Base-by-base conservation (phyloP, 805 yeast species). In the Ogataea haglerorum region DNA sequence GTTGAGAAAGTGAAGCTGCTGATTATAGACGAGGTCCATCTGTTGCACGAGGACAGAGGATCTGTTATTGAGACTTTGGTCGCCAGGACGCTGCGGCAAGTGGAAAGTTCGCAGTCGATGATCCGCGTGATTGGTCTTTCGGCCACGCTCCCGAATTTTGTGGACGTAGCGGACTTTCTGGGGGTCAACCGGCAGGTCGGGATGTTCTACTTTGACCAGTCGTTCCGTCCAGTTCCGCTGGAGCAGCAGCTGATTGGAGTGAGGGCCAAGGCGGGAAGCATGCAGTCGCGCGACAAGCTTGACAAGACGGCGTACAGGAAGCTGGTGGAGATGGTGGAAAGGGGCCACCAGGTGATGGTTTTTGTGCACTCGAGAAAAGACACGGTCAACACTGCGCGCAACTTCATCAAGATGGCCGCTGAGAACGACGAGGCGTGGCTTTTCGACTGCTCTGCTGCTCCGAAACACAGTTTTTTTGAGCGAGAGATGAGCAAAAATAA, bases 21-120 rank as follows among this genome's bases (percentile, higher is more conserved):
- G 42, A 87, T 93, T 44, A 90, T 93, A 46, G 99, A 93, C 70
- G 99, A 93, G 65, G 98, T 93, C 0, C 99, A 93, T 72, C 69
- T 93, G 56, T 72, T 93, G 38, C 98, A 93, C 54, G 99, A 93
- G 75, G 99, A 93, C 41, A 78, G 99, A 69, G 99, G 99, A 53
- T 87, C 97, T 7, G 99, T 93, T 6, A 87, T 93, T 47, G 99
- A 93, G 61, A 89, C 97, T 0, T 68, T 90, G 38, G 96, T 90
- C 3, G 96, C 97, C 0, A 78, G 98, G 64, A 93, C 99, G 0
- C 71, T 90, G 45, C 70, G 99, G 43, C 97, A 90, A 57, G 98
- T 93, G 4, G 99, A 93, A 59, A 79, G 95, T 45, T 77, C 95
- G 0, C 99, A 93, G 59, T 81, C 86, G 36, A 82, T 90, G 90